Percentiles rank a stretch among this genome's conserved stretches.
These are phyloP conservation scores for Schwanniomyces yamadae DNA, from an alignment of 805 yeast genomes.

Conservation along the genomic window DNA sequence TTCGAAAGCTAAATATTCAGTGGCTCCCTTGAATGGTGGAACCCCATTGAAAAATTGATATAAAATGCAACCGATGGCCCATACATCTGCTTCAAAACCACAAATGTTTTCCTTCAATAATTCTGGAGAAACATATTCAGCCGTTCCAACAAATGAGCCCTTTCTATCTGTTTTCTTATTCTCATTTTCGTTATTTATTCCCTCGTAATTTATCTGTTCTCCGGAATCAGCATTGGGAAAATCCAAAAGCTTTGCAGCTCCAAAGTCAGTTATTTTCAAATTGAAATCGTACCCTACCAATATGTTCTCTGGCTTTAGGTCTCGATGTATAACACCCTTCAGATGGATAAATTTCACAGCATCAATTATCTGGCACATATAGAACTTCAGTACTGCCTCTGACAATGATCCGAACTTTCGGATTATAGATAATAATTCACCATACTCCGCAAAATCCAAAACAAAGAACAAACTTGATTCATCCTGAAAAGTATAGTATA, in stretches of 20 bases:
- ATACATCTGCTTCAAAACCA: slow-evolving; percentile 81
- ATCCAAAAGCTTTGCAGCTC: slow-evolving; percentile 84
- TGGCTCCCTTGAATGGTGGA: slow-evolving; percentile 87
- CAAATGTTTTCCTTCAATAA: slow-evolving; percentile 73
- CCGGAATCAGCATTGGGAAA: slow-evolving; percentile 30
- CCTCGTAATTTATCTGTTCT: slow-evolving; percentile 31
- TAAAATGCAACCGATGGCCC: slow-evolving; percentile 92
- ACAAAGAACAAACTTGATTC: slow-evolving; percentile 85
- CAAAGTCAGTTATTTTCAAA: slow-evolving; percentile 92
- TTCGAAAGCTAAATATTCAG: slow-evolving; percentile 83
- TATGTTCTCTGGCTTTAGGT: slow-evolving; percentile 92
- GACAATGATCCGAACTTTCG: slow-evolving; percentile 75
- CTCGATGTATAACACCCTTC: slow-evolving; percentile 89
- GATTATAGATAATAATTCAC: slow-evolving; percentile 83
- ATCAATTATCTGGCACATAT: slow-evolving; percentile 84
- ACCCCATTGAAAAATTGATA: slow-evolving; percentile 79
- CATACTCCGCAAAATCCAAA: slow-evolving; percentile 90
- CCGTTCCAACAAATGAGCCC: slow-evolving; percentile 92
- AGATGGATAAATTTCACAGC: slow-evolving; percentile 86
- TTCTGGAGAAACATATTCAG: slow-evolving; percentile 95
- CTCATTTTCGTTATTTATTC: slow-evolving; percentile 17
- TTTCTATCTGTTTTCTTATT: slow-evolving; percentile 35
- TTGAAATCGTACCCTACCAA: slow-evolving; percentile 81
- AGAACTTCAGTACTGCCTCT: slow-evolving; percentile 74
- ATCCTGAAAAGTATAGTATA: slow-evolving; percentile 94